Percentiles rank a stretch among this genome's conserved stretches.
phyloP scores from a whole-genome alignment of 2,329 filamentous ascomycete species.

The Dichotomopilus funicola region DNA sequence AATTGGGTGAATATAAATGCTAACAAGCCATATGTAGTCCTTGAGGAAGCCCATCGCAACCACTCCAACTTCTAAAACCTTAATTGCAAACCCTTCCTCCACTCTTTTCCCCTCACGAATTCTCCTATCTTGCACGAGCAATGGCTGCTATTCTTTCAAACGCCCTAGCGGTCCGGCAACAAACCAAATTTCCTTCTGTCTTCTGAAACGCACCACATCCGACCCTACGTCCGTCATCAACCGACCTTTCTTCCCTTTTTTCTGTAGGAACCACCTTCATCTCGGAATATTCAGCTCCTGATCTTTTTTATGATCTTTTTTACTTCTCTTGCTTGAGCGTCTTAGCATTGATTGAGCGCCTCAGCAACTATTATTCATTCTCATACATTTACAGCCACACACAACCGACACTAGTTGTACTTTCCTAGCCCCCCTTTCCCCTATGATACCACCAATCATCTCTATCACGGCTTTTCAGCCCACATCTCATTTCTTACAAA shows the following conservation, averaged over 20 bases:
- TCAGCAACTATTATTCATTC: not conserved
- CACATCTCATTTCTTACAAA: not conserved
- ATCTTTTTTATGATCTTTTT: not conserved
- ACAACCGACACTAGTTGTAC: too few relatives aligned
- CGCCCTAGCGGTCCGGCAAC: constrained; percentile 10
- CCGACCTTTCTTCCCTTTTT: constrained; percentile 5
- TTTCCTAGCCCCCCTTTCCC: constrained; percentile 3
- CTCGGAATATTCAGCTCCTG: not conserved
- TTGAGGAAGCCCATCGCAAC: constrained; percentile 33
- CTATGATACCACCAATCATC: constrained; percentile 15
- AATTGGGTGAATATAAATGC: constrained; percentile 8
- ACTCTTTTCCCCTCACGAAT: not conserved
- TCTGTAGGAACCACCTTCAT: not conserved
- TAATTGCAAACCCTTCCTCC: not conserved
- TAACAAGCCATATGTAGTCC: constrained; percentile 31
- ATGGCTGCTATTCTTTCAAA: not conserved
- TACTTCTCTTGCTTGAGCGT: not conserved
- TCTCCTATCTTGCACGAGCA: not conserved
- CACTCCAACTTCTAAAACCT: constrained; percentile 17
- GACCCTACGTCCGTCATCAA: not conserved
- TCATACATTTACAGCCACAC: not conserved
- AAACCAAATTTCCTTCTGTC: not conserved
- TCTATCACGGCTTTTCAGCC: constrained; percentile 14
- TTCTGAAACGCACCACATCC: constrained; percentile 5
- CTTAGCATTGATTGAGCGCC: not conserved